A percentile compares a stretch with the other conserved stretches of the same genome.
phyloP scores from a whole-genome alignment of 495 filamentous ascomycete genomes.

The Neurospora sp. region DNA sequence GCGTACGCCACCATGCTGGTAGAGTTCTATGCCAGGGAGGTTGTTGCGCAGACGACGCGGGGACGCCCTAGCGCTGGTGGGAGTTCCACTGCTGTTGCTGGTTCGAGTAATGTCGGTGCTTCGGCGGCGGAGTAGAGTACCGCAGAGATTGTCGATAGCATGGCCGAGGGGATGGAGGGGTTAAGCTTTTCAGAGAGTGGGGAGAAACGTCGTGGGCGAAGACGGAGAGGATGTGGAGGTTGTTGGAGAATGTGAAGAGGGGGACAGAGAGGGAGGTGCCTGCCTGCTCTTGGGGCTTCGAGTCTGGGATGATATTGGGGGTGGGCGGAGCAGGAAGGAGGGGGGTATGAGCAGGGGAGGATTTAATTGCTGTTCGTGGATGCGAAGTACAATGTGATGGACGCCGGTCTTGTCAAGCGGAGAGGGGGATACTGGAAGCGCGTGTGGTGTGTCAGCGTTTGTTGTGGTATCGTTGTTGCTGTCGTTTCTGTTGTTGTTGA shows the following conservation, averaged over 20 bases:
- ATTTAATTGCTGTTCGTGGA: not conserved
- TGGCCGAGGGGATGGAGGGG: not conserved
- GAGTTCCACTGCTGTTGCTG: not conserved
- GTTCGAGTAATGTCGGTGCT: not conserved
- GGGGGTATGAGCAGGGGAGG: not conserved
- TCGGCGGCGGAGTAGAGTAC: not conserved
- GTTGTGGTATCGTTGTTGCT: not conserved
- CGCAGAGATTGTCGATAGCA: not conserved
- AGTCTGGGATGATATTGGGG: no score
- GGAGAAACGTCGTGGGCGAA: not conserved
- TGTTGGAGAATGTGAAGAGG: not conserved
- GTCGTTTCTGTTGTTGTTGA: not conserved
- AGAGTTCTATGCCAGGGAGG: slow-evolving; percentile 92
- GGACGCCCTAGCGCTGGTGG: not conserved
- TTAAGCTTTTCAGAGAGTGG: not conserved
- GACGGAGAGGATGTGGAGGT: not conserved
- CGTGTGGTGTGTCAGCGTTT: not conserved
- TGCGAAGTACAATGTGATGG: not conserved
- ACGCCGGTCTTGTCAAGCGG: not conserved
- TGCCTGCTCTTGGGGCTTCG: not conserved
- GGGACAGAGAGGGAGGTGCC: not conserved
- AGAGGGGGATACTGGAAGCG: not conserved
- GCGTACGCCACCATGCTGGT: slow-evolving; percentile 98
- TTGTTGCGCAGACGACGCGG: slow-evolving; percentile 49
- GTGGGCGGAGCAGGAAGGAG: no score